Percentiles rank a stretch among this genome's conserved stretches.
Evolutionary conservation across 768 basidiomycete genomes (phyloP).

Genomic region (Tephrocybe sp.): DNA sequence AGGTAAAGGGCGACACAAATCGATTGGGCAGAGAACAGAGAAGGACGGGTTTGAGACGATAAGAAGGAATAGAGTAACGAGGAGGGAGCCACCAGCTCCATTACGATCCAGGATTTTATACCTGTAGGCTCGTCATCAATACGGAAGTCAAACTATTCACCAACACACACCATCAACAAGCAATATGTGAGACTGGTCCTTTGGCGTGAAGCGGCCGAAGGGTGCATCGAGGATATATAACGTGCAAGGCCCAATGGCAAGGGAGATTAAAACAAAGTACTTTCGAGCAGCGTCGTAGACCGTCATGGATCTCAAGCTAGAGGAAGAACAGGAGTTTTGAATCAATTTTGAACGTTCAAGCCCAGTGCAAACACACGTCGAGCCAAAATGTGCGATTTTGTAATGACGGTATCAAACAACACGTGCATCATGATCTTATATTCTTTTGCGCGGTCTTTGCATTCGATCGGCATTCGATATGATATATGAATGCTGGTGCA

Average conservation of each 20-base stretch:
- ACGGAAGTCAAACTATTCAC: background rate
- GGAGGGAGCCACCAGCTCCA: constrained; percentile 69
- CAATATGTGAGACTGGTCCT: constrained; percentile 36
- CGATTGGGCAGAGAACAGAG: constrained; percentile 38
- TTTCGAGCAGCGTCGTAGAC: constrained; percentile 14
- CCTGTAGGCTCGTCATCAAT: constrained; percentile 11
- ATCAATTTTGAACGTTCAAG: no score
- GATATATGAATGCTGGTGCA: no score
- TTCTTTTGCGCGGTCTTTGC: no score
- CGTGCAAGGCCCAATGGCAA: background rate
- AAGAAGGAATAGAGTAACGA: constrained; percentile 50
- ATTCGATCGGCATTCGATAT: no score
- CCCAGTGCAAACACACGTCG: no score
- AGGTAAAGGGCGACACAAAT: constrained; percentile 61
- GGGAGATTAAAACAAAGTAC: constrained; percentile 8
- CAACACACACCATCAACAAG: constrained; percentile 52
- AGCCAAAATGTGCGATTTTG: no score
- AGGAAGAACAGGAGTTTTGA: background rate
- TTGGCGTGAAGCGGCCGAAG: constrained; percentile 67
- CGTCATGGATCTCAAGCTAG: background rate
- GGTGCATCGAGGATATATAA: constrained; percentile 55
- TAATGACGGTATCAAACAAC: no score
- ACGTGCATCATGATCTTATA: no score
- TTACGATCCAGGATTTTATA: constrained; percentile 65
- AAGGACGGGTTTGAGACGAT: constrained; percentile 37